Percentiles rank a stretch among this genome's conserved stretches.
These are phyloP conservation scores for Taiwanofungus camphoratus DNA, from an alignment of 1,284 basidiomycete genomes.

Conservation along the genomic window DNA sequence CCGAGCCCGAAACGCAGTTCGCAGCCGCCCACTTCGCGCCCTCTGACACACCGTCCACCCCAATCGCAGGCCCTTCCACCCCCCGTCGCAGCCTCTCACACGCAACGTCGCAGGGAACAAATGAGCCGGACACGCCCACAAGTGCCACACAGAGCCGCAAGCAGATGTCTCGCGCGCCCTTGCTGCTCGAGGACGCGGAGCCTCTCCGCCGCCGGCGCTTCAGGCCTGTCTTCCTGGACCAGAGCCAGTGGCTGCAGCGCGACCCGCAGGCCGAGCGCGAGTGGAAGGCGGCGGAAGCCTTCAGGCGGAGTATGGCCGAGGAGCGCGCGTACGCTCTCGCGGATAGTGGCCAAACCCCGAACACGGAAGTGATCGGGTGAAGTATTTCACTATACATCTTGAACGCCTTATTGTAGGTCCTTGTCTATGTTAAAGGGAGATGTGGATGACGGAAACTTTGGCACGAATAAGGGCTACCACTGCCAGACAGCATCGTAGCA, in stretches of 20 bases:
- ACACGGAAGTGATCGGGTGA: no score
- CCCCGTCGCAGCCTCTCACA: slow-evolving; percentile 12
- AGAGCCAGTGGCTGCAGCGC: slow-evolving; percentile 23
- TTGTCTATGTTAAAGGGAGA: no score
- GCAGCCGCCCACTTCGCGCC: not conserved
- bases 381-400: no score
- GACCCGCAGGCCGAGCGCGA: slow-evolving; percentile 21
- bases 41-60: not conserved
- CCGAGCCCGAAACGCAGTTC: not conserved
- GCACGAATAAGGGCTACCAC: no score
- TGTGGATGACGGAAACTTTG: no score
- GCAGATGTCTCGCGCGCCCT: slow-evolving; percentile 13
- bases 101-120: not conserved
- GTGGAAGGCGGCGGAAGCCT: slow-evolving; percentile 15
- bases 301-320: not conserved
- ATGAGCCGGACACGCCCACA: not conserved
- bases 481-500: no score
- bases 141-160: slow-evolving; percentile 3
- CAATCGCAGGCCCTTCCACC: slow-evolving; percentile 14
- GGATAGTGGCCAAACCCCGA: no score
- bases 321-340: no score
- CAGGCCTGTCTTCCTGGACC: slow-evolving; percentile 22
- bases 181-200: not conserved
- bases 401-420: no score
- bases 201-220: slow-evolving; percentile 12